These are phyloP conservation scores for Mytilinidion resinicola DNA, from an alignment of 495 filamentous ascomycete genomes.

Conservation along the genomic window DNA sequence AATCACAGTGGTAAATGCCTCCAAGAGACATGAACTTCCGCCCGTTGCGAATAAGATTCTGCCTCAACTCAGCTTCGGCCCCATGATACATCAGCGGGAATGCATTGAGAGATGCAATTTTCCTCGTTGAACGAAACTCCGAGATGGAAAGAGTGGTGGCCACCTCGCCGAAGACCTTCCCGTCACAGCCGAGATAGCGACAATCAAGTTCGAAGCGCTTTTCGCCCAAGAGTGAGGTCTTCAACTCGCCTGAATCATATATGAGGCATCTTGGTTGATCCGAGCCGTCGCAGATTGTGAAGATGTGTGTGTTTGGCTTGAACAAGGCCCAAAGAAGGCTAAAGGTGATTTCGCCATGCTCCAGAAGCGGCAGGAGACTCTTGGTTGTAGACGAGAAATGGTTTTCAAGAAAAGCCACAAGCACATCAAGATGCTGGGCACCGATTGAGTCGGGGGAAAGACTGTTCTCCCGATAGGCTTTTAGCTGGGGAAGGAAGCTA, in stretches of 20 bases:
- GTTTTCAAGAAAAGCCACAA: neutral
- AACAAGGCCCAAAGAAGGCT: neutral
- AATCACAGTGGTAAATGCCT: neutral
- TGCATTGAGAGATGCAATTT: slow-evolving; percentile 47
- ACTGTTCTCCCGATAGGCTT: neutral
- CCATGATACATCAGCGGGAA: slow-evolving; percentile 53
- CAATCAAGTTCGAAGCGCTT: neutral
- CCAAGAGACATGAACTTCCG: neutral
- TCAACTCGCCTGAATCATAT: neutral
- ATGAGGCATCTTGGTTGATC: slow-evolving; percentile 2
- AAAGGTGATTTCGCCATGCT: neutral
- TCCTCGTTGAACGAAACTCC: slow-evolving; percentile 48
- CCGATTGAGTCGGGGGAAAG: neutral
- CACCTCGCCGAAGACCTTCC: slow-evolving; percentile 48
- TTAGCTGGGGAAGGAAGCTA: neutral
- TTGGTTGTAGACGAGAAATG: neutral
- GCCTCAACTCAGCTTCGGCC: slow-evolving; percentile 36
- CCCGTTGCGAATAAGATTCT: slow-evolving; percentile 15
- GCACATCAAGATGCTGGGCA: neutral
- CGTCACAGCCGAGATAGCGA: slow-evolving; percentile 51
- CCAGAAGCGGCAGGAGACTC: slow-evolving; percentile 1
- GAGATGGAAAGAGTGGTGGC: slow-evolving; percentile 39
- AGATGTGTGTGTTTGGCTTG: neutral
- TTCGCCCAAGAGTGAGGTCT: neutral
- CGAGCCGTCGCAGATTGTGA: neutral